Evolutionary conservation across 139 green algal genomes (phyloP).

Genomic region (Chlorella ohadii): DNA sequence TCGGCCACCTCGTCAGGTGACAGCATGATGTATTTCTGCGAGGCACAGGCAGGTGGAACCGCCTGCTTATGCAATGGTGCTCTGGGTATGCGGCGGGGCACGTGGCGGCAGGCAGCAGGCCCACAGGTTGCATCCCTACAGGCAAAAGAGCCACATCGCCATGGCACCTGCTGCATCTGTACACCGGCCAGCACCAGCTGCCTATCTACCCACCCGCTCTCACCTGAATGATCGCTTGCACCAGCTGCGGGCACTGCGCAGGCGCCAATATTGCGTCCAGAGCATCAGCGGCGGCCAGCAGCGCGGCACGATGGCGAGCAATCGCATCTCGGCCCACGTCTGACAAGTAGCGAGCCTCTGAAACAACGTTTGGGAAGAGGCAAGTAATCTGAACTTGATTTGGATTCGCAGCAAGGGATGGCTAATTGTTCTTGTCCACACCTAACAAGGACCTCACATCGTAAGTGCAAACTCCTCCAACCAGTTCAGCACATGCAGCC

Average conservation of each 20-base stretch:
- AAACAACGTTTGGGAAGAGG: neutral
- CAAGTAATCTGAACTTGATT: too few species aligned
- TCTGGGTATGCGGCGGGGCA: neutral
- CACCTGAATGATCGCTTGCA: conserved; percentile 30
- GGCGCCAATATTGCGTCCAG: conserved; percentile 43
- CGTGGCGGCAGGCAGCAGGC: neutral
- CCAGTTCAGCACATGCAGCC: too few species aligned
- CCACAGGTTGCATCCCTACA: neutral
- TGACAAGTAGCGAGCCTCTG: conserved; percentile 15
- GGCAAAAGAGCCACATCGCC: too few species aligned
- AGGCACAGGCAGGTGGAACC: too few species aligned
- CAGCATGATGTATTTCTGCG: conserved; percentile 78
- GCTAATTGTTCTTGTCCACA: too few species aligned
- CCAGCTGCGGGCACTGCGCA: conserved; percentile 38
- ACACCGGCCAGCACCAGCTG: neutral
- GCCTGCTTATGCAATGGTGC: too few species aligned
- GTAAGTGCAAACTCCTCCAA: too few species aligned
- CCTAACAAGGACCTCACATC: too few species aligned
- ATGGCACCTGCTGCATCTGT: neutral
- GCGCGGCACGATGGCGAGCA: neutral
- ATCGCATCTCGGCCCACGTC: conserved; percentile 2
- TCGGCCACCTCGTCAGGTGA: conserved; percentile 78
- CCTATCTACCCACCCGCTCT: neutral
- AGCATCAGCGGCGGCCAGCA: conserved; percentile 36
- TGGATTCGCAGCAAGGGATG: too few species aligned